These are phyloP conservation scores for Heracleum sosnowskyi DNA, from an alignment of 129 eudicot species.

Conservation along the genomic window DNA sequence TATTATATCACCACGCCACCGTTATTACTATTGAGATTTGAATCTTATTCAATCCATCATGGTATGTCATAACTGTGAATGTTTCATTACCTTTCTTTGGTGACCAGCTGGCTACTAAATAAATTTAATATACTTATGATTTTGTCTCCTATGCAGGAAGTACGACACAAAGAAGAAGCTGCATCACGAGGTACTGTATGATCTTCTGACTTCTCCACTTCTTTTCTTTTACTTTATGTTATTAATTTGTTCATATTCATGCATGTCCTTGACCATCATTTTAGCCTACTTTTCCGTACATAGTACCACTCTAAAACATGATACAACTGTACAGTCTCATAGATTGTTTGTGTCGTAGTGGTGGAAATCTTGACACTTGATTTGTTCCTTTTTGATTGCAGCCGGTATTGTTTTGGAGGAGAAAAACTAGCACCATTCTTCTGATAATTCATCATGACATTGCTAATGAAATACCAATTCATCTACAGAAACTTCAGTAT, in stretches of 20 bases:
- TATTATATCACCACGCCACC: too few species aligned
- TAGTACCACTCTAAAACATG: too few species aligned
- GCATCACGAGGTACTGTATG: too few species aligned
- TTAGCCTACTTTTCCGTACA: too few species aligned
- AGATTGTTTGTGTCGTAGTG: neutral
- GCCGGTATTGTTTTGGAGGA: conserved; percentile 96
- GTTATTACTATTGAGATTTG: too few species aligned
- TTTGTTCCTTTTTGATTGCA: conserved; percentile 29
- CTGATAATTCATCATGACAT: conserved; percentile 95
- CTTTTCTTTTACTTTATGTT: too few species aligned
- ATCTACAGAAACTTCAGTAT: conserved; percentile 80
- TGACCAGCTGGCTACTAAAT: neutral
- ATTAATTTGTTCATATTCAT: too few species aligned
- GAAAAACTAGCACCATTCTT: conserved; percentile 98
- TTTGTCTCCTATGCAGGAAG: too few species aligned
- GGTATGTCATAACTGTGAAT: neutral
- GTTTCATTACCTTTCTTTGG: neutral
- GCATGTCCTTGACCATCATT: too few species aligned
- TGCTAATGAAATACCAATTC: conserved; percentile 90
- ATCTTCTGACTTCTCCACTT: too few species aligned
- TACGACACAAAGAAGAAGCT: conserved; percentile 73
- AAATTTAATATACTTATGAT: neutral
- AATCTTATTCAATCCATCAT: neutral
- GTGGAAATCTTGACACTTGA: conserved; percentile 2
- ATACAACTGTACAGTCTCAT: too few species aligned